Conservation (phyloP, 2,329 filamentous ascomycete species). For the Verticillium tricorpus region DNA sequence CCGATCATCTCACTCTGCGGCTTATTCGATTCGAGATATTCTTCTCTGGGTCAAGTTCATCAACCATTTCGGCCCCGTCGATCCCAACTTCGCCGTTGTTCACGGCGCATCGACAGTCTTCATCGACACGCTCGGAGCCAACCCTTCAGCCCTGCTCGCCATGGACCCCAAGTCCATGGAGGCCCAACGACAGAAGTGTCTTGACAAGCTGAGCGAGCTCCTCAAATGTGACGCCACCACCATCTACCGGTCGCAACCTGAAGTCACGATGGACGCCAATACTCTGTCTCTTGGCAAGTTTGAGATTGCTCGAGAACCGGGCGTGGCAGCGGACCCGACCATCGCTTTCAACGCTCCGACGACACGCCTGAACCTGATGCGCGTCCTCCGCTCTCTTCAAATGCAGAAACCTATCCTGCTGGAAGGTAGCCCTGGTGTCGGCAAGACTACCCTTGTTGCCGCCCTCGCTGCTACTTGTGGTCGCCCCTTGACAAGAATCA, state of each 20-base stretch:
- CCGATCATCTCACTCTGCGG: conserved; percentile 66
- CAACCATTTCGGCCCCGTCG: conserved; percentile 56
- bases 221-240: conserved; percentile 56
- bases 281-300: conserved; percentile 71
- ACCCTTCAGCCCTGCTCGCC: conserved; percentile 82
- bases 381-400: conserved; percentile 83
- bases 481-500: conserved; percentile 84
- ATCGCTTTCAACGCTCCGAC: conserved; percentile 88
- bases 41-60: conserved; percentile 92
- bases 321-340: conserved; percentile 46
- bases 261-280: conserved; percentile 49
- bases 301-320: conserved; percentile 49
- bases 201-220: conserved; percentile 66
- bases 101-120: conserved; percentile 95
- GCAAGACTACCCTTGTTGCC: conserved; percentile 90
- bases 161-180: conserved; percentile 65
- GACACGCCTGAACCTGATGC: conserved; percentile 83
- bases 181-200: conserved; percentile 66
- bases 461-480: conserved; percentile 78
- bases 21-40: conserved; percentile 87
- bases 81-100: conserved; percentile 47
- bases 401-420: conserved; percentile 87
- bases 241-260: conserved; percentile 61
- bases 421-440: conserved; percentile 96
- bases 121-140: conserved; percentile 90